Conservation (phyloP, 441 rosid species). For the Pelargonium cotyledonis region DNA sequence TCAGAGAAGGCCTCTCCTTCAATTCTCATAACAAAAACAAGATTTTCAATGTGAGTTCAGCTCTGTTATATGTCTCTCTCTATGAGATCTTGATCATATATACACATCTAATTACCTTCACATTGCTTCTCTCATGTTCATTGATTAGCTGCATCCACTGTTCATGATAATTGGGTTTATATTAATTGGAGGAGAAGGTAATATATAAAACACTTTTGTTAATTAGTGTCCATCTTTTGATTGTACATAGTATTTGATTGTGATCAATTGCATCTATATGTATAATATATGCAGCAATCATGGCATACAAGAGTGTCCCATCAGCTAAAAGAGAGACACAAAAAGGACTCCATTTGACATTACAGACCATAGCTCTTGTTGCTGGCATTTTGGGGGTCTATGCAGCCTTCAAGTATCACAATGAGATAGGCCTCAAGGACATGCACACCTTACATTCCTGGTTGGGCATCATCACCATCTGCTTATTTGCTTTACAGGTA, state of each 20-base stretch:
- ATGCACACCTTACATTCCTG: slow-evolving; percentile 43
- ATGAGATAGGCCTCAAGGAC: slow-evolving; percentile 22
- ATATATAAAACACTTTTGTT: not conserved
- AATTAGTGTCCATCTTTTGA: too few relatives aligned
- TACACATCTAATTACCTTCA: too few relatives aligned
- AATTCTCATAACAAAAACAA: slow-evolving; percentile 27
- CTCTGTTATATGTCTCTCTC: not conserved
- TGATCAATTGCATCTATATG: not conserved
- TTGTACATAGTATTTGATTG: not conserved
- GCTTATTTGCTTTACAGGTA: slow-evolving; percentile 44
- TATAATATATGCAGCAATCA: slow-evolving; percentile 26
- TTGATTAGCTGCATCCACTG: slow-evolving; percentile 40
- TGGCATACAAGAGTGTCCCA: slow-evolving; percentile 42
- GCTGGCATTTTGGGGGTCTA: slow-evolving; percentile 37
- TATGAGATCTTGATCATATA: not conserved
- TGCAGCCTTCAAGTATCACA: slow-evolving; percentile 36
- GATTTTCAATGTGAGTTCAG: slow-evolving; percentile 36
- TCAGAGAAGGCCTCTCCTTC: slow-evolving; percentile 32
- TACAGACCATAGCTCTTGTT: slow-evolving; percentile 35
- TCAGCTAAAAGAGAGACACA: slow-evolving; percentile 27
- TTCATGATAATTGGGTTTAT: slow-evolving; percentile 51
- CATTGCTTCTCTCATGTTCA: not conserved
- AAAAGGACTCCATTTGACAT: slow-evolving; percentile 25
- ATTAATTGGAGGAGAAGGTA: slow-evolving; percentile 50
- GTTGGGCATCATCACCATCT: slow-evolving; percentile 51